Base-by-base conservation (phyloP, 192 early-diverging fungal genomes). In the Mortierella alpina region DNA sequence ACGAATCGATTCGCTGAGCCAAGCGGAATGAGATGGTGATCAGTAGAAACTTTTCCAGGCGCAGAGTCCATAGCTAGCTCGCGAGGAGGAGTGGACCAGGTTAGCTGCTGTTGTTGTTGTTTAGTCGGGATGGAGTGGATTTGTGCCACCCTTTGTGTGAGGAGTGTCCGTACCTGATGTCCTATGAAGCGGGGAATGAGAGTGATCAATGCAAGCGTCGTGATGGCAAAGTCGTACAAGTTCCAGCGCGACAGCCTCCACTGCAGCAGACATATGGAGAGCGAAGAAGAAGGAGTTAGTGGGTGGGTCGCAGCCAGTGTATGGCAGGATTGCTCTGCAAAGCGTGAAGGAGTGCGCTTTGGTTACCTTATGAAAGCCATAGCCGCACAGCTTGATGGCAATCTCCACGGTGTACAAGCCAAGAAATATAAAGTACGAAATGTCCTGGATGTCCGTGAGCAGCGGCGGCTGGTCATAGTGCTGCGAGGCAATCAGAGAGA, bases 401-500 rank as follows among this genome's bases (percentile, higher is more conserved):
- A 79, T 72, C 40, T 79, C 76, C 6, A 72, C 31, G 3, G 76
- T 56, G 44, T 79, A 79, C 14, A 79, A 13, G 0, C 76, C 69
- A 47, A 79, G 20, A 40, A 79, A 79, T 6, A 72, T 47, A 39
- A 79, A 79, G 58, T 79, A 79, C 8, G 69, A 79, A 8, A 79
- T 49, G 61, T 79, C 76, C 67, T 79, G 85, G 10, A 81, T 41
- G 8, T 81, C 54, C 14, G 76, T 82, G 45, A 86, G 63, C n/a
- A 49, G 17, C 12, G 31, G 23, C 5, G 84, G 78, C 47, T 65
- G 55, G 10, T 6, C 63, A 22, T 67, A 73, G 20, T 73, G 68
- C 65, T 84, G 76, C 2, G 83, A 71, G 20, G 83, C 83, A 6
- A 89, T 64, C 14, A 88, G 61, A 14, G 77, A 7, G 4, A 90